Conservation (phyloP, 345 rosid species). For the Bretschneidera sinensis region DNA sequence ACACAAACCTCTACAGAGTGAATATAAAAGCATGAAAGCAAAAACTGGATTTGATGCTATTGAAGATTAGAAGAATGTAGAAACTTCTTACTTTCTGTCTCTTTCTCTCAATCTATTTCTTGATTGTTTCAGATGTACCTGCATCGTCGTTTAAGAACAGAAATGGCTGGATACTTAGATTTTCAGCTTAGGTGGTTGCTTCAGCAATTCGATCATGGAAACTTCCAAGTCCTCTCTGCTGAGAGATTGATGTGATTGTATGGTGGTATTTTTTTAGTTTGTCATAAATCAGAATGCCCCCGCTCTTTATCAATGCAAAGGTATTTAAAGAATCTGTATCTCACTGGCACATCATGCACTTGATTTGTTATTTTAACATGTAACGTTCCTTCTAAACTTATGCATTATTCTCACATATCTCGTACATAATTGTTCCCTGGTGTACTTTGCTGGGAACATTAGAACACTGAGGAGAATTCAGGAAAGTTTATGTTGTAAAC, state of each 20-base stretch:
- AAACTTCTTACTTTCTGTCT: neutral
- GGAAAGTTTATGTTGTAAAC: too few species aligned
- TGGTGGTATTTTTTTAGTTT: neutral
- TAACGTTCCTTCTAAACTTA: too few species aligned
- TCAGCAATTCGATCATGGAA: neutral
- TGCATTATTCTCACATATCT: neutral
- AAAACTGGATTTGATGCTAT: too few species aligned
- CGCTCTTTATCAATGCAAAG: neutral
- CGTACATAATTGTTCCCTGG: neutral
- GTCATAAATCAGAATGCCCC: neutral
- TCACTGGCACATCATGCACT: too few species aligned
- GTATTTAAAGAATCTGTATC: neutral
- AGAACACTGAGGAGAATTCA: too few species aligned
- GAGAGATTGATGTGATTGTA: neutral
- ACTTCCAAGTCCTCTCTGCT: neutral
- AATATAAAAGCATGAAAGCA: too few species aligned
- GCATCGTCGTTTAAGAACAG: neutral
- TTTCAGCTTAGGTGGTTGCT: neutral
- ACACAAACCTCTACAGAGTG: neutral
- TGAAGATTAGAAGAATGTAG: neutral
- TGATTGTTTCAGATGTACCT: neutral
- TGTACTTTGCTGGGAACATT: neutral
- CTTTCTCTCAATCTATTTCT: neutral
- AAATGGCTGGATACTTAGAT: too few species aligned
- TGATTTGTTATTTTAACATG: neutral